Base-by-base conservation (phyloP, 306 rosid species). In the Prunus dulcis region DNA sequence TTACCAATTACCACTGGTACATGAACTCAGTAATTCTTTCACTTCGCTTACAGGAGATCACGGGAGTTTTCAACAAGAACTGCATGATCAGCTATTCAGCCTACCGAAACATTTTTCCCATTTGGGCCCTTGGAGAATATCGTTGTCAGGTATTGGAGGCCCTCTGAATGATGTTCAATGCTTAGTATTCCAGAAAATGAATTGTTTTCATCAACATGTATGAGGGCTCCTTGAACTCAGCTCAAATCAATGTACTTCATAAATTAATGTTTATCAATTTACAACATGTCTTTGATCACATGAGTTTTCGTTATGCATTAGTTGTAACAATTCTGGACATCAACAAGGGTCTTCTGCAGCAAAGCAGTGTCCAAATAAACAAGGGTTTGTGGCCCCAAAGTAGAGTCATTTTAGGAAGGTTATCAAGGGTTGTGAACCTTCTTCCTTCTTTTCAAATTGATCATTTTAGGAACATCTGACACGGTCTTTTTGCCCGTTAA, bases 21-120 rank as follows among this genome's bases (percentile, higher is more conserved):
- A 18, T 67, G 18, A 17, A 19, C 67, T 50, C 49, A 17, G 20
- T 63, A 38, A 51, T 22, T 10, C 57, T 5, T 58, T 2, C 43
- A 58, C 20, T 47, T n/a, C 30, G 15, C 61, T 12, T 71, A 47
- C 64, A 84, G 84, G 87, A 84, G 66, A 80, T 84, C 66, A 84
- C 77, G 74, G 84, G 84, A 73, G 80, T 84, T 2, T 84, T 84
- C 75, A 84, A 84, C 82, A 80, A 80, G 71, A 84, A 84, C 46
- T 80, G 87, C 75, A 84, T 76, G 87, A 84, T 80, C 75, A 80
- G 74, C 63, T 84, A 84, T 68, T 52, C 87, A 6, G 87, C 84
- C 19, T 84, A 83, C 76, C 71, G 71, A 3, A 83, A 83, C 58
- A 76, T 76, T 65, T 72, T 75, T 52, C 78, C 81, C 8, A 32